A percentile compares a stretch with the other conserved stretches of the same genome.
These are phyloP conservation scores for Hyaloscypha finlandica DNA, from an alignment of 495 filamentous ascomycete genomes.

Conservation along the genomic window DNA sequence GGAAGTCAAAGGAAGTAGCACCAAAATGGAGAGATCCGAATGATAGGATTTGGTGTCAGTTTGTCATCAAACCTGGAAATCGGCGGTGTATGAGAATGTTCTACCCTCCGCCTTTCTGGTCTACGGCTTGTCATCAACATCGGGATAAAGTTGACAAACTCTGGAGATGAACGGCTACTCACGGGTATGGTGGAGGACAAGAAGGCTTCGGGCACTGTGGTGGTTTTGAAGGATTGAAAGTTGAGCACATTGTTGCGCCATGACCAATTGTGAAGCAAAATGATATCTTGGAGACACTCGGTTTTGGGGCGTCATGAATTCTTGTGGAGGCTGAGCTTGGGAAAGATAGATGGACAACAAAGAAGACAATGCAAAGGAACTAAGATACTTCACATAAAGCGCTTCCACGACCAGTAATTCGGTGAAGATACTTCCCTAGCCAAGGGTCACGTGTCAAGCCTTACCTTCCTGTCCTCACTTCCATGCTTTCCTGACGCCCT, in stretches of 20 bases:
- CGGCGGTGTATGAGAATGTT: neutral
- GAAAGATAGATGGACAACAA: neutral
- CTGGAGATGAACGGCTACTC: neutral
- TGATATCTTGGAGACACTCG: neutral
- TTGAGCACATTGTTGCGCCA: neutral
- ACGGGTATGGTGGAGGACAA: neutral
- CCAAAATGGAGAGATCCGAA: slow-evolving; percentile 1
- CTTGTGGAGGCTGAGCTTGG: neutral
- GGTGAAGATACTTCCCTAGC: neutral
- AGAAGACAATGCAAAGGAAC: neutral
- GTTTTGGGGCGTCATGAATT: neutral
- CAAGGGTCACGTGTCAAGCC: neutral
- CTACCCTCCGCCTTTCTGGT: slow-evolving; percentile 1
- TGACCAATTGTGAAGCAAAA: neutral
- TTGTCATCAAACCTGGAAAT: neutral
- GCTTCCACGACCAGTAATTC: neutral
- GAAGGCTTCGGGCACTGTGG: neutral
- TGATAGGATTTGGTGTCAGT: neutral
- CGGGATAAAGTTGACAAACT: neutral
- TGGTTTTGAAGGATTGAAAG: neutral
- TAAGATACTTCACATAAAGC: neutral
- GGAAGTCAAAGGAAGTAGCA: neutral
- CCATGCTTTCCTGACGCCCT: neutral
- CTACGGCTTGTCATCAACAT: neutral
- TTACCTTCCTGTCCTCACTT: neutral